phyloP scores from a whole-genome alignment of 2,329 filamentous ascomycete species.

The Fulvia fulva region DNA sequence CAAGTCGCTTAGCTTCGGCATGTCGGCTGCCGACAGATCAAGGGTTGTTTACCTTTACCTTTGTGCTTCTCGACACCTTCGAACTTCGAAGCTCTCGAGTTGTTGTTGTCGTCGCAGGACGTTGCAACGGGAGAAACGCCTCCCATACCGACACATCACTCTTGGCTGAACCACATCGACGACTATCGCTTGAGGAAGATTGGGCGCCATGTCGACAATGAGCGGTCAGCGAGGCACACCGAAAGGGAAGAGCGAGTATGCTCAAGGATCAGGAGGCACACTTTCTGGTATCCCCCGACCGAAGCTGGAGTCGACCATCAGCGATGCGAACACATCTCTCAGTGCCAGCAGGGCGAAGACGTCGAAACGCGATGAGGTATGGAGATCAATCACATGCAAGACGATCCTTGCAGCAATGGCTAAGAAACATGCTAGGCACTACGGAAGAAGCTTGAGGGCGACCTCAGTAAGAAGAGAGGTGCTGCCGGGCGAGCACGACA shows the following conservation, averaged over 20 bases:
- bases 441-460: constrained; percentile 91
- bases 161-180: neutral
- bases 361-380: constrained; percentile 95
- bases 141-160: neutral
- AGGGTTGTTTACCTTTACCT: neutral
- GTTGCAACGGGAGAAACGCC: neutral
- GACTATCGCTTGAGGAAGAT: neutral
- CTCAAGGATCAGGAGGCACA: constrained; percentile 53
- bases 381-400: constrained; percentile 3
- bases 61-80: neutral
- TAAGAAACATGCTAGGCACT: constrained; percentile 65
- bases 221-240: constrained; percentile 69
- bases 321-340: constrained; percentile 65
- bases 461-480: constrained; percentile 96
- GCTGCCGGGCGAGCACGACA: constrained; percentile 72
- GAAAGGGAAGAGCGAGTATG: constrained; percentile 48
- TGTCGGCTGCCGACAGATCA: neutral
- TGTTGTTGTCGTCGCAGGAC: neutral
- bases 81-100: neutral
- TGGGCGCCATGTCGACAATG: constrained; percentile 53
- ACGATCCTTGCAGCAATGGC: constrained; percentile 4
- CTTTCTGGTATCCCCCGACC: constrained; percentile 68
- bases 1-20: neutral
- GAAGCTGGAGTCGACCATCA: constrained; percentile 56
- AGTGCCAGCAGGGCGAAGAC: constrained; percentile 95